A percentile compares a stretch with the other conserved stretches of the same genome.
These are phyloP conservation scores for Antitrichia curtipendula DNA, from an alignment of 225 moss, liverwort and hornwort species.

Conservation along the genomic window DNA sequence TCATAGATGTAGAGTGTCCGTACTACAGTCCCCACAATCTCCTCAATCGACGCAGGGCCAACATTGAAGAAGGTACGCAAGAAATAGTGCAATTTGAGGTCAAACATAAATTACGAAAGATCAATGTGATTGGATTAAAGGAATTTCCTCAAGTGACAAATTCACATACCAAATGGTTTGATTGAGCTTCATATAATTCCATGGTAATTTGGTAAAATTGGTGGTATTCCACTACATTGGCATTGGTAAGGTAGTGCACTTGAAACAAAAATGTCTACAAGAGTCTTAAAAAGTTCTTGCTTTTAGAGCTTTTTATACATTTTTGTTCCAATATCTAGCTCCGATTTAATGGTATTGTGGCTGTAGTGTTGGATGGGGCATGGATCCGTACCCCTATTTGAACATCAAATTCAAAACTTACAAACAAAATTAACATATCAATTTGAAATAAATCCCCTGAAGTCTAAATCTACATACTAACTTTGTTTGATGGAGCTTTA, in stretches of 20 bases:
- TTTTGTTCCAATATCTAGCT: too few relatives aligned
- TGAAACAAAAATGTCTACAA: background rate
- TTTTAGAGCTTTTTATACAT: background rate
- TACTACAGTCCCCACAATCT: constrained; percentile 1
- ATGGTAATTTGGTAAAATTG: background rate
- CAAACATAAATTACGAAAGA: background rate
- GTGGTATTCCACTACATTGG: background rate
- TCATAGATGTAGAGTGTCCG: background rate
- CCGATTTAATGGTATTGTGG: accelerated
- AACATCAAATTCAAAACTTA: too few relatives aligned
- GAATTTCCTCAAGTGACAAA: background rate
- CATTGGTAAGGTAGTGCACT: accelerated
- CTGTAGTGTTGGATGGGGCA: accelerated
- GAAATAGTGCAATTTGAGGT: background rate
- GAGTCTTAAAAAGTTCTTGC: background rate
- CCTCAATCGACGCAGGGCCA: background rate
- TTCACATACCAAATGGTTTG: background rate
- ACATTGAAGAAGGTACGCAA: background rate
- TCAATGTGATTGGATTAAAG: background rate
- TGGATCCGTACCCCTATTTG: accelerated
- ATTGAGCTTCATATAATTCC: background rate
- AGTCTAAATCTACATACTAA: background rate
- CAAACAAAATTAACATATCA: background rate
- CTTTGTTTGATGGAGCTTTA: too few relatives aligned
- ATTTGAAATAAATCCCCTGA: accelerated